Evolutionary conservation across 2,329 filamentous ascomycete species (phyloP).

Genomic region (Zalaria obscura): DNA sequence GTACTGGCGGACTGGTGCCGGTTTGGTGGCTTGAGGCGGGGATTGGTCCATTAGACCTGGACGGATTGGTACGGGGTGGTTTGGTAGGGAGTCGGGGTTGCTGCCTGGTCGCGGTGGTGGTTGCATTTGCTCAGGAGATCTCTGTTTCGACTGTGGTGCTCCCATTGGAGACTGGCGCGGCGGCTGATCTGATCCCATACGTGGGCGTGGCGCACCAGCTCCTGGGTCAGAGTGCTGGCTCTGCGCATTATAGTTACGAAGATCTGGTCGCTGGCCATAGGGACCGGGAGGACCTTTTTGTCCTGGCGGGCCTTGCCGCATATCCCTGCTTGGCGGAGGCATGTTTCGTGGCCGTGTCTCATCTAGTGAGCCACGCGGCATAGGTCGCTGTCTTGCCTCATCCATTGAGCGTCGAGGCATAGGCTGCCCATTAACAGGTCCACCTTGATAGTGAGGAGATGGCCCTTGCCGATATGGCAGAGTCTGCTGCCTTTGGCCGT

Average conservation of each 20-base stretch:
- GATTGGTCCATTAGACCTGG: slow-evolving; percentile 30
- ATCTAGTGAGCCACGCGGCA: too few species aligned
- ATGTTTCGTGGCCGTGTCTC: too few species aligned
- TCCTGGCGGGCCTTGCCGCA: too few species aligned
- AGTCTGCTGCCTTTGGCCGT: slow-evolving; percentile 3
- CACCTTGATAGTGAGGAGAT: slow-evolving; percentile 1
- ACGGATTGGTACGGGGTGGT: slow-evolving; percentile 41
- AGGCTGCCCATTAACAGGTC: too few species aligned
- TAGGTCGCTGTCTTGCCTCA: too few species aligned
- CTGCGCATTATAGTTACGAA: not conserved
- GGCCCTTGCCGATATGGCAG: slow-evolving; percentile 13
- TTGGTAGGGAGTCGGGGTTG: slow-evolving; percentile 41
- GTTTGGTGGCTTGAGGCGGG: slow-evolving; percentile 26
- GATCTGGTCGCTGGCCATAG: slow-evolving; percentile 6
- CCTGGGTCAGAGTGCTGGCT: slow-evolving; percentile 3
- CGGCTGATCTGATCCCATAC: slow-evolving; percentile 8
- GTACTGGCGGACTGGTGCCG: slow-evolving; percentile 39
- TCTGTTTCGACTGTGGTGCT: slow-evolving; percentile 13
- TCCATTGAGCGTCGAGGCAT: too few species aligned
- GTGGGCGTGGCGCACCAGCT: slow-evolving; percentile 12
- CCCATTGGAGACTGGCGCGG: slow-evolving; percentile 5
- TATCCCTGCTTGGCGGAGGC: too few species aligned
- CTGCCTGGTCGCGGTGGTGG: slow-evolving; percentile 13
- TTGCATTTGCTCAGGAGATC: slow-evolving; percentile 7
- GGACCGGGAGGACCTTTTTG: not conserved